These are phyloP conservation scores for Taphrina wiesneri DNA, from an alignment of 1,139 yeast genomes.

Conservation along the genomic window DNA sequence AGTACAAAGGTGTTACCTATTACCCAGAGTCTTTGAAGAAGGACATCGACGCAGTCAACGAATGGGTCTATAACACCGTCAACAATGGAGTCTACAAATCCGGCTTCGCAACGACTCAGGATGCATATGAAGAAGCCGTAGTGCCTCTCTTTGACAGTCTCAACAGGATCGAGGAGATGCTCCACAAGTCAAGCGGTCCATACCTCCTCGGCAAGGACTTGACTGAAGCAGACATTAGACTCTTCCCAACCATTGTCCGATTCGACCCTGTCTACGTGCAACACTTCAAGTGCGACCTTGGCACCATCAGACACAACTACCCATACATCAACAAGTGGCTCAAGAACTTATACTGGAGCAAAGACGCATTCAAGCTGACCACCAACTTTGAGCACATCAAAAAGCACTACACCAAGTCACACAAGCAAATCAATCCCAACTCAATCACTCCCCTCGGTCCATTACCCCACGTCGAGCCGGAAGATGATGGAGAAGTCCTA, in stretches of 20 bases:
- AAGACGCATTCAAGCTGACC: constrained; percentile 71
- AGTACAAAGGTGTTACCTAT: constrained; percentile 57
- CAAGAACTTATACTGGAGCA: constrained; percentile 80
- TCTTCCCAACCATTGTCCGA: constrained; percentile 78
- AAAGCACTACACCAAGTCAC: constrained; percentile 79
- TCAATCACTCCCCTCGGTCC: constrained; percentile 92
- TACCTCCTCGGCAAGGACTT: constrained; percentile 65
- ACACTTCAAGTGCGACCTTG: constrained; percentile 89
- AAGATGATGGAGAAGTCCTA: constrained; percentile 35
- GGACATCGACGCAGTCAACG: constrained; percentile 73
- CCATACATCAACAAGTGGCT: constrained; percentile 81
- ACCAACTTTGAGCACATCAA: constrained; percentile 89
- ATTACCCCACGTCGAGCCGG: constrained; percentile 63
- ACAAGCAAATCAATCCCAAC: constrained; percentile 72
- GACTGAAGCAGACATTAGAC: constrained; percentile 88
- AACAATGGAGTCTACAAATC: constrained; percentile 68
- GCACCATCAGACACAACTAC: constrained; percentile 76
- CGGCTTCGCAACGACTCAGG: constrained; percentile 85
- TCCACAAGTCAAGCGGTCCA: constrained; percentile 55
- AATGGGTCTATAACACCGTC: constrained; percentile 81
- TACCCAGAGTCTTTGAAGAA: constrained; percentile 59
- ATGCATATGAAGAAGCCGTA: constrained; percentile 75
- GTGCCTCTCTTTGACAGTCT: constrained; percentile 64
- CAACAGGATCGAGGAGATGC: constrained; percentile 70
- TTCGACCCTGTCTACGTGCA: constrained; percentile 91